A percentile compares a stretch with the other conserved stretches of the same genome.
Evolutionary conservation across 805 yeast genomes (phyloP).

Genomic region (Blastobotrys robertii): DNA sequence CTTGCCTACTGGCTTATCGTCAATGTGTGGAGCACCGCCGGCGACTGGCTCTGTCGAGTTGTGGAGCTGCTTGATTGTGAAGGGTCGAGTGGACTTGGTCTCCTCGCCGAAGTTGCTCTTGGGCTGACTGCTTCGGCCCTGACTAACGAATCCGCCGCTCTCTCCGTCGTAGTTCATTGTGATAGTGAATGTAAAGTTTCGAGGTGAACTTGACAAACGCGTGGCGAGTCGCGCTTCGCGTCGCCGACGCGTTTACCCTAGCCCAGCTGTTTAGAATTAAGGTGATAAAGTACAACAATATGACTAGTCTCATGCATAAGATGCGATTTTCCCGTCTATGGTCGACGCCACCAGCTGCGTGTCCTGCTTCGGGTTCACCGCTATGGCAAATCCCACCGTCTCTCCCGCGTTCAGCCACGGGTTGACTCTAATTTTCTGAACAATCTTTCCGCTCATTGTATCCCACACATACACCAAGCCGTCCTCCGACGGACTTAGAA

Average conservation of each 20-base stretch:
- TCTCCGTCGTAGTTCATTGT: constrained; percentile 1
- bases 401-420: too few relatives aligned
- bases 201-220: background rate
- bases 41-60: constrained; percentile 38
- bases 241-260: too few relatives aligned
- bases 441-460: background rate
- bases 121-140: constrained; percentile 1
- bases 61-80: constrained; percentile 53
- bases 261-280: too few relatives aligned
- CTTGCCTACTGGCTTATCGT: constrained; percentile 44
- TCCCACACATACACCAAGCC: constrained; percentile 23
- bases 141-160: constrained; percentile 10
- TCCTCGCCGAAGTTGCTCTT: background rate
- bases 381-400: too few relatives aligned
- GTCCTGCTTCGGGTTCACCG: too few relatives aligned
- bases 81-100: constrained; percentile 32
- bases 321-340: too few relatives aligned
- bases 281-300: too few relatives aligned
- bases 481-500: constrained; percentile 24
- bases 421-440: too few relatives aligned
- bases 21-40: constrained; percentile 44
- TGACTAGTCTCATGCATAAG: too few relatives aligned
- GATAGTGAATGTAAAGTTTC: constrained; percentile 3
- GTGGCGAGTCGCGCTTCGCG: too few relatives aligned
- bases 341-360: too few relatives aligned